A percentile compares a stretch with the other conserved stretches of the same genome.
Evolutionary conservation across 225 moss, liverwort and hornwort genomes (phyloP).

Genomic region (Pleurozium schreberi): DNA sequence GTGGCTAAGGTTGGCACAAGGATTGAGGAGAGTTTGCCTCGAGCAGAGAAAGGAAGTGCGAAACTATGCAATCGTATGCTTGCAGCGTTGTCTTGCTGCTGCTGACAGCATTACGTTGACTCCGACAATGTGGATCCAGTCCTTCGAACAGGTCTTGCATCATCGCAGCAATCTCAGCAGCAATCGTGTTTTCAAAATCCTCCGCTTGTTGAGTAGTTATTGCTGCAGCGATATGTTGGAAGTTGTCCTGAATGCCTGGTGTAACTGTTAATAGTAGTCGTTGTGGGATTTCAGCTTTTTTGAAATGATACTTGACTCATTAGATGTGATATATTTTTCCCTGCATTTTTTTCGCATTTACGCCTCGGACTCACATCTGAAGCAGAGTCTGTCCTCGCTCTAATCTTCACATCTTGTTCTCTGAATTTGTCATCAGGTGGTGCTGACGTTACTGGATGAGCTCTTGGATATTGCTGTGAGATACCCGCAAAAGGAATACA

Average conservation of each 20-base stretch:
- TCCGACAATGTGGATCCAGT: conserved; percentile 68
- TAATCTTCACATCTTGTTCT: background rate
- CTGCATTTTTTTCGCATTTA: background rate
- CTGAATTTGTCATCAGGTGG: conserved; percentile 32
- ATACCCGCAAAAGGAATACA: conserved; percentile 82
- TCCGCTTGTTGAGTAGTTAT: background rate
- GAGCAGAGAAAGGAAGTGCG: conserved; percentile 98
- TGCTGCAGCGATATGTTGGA: background rate
- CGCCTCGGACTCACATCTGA: background rate
- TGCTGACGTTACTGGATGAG: conserved; percentile 76
- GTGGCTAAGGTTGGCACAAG: conserved; percentile 96
- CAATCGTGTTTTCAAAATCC: background rate
- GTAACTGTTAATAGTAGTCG: background rate
- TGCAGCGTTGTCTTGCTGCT: conserved; percentile 83
- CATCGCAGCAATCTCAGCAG: background rate
- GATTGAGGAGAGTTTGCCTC: conserved; percentile 74
- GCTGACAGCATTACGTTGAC: conserved; percentile 77
- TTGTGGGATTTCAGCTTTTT: background rate
- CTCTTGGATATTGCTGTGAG: conserved; percentile 77
- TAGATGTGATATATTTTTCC: background rate
- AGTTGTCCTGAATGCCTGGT: background rate
- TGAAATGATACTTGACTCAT: background rate
- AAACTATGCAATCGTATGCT: conserved; percentile 77
- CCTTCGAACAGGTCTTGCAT: conserved; percentile 78
- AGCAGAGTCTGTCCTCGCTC: background rate